Base-by-base conservation (phyloP, 2,329 filamentous ascomycete genomes). In the Acrocalymma vagum region DNA sequence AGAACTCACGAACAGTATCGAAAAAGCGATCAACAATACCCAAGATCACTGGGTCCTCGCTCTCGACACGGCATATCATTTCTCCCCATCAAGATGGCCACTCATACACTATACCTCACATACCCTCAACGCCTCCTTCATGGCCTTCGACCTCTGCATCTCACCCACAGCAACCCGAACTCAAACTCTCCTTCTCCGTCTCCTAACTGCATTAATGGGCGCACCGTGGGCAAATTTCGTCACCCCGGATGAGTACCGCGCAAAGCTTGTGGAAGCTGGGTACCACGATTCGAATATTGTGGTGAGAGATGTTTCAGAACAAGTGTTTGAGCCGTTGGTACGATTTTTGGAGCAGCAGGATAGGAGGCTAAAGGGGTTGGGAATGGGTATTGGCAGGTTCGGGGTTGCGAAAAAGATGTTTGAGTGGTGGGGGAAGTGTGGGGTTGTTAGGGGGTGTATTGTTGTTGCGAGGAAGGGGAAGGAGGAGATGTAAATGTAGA, bases 31-130 rank as follows among this genome's bases (percentile, higher is more conserved):
- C 9, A 15, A 22, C 5, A 33, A 33, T 3, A 28, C 45, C 3
- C 29, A 48, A 5, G 56, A 79, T 33, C 53, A 58, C n/a, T 82
- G 79, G 78, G 64, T 83, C 0, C 67, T 83, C 1, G 80, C 75
- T 0, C 69, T 83, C 1, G 81, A 83, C 53, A 78, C 78, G 3
- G 56, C 82, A 5, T 83, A 84, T 38, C 79, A 83, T 55, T 83
- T 83, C 53, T 68, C 66, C 0, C 81, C 80, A 0, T 81, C 79
- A 1, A 67, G 80, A 10, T 68, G 62, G 38, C 72, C 74, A 0
- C 53, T 82, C 3, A 70, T 83, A 10, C 40, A 62, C 6, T 67
- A 76, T 28, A 71, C 77, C 1, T 61, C 67, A 4, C 55, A 48
- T 3, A 60, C 60, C 0, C 66, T 83, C 1, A 51, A 69, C 3